Evolutionary conservation across 1,284 basidiomycete genomes (phyloP).

Genomic region (Cryptococcus sp.): DNA sequence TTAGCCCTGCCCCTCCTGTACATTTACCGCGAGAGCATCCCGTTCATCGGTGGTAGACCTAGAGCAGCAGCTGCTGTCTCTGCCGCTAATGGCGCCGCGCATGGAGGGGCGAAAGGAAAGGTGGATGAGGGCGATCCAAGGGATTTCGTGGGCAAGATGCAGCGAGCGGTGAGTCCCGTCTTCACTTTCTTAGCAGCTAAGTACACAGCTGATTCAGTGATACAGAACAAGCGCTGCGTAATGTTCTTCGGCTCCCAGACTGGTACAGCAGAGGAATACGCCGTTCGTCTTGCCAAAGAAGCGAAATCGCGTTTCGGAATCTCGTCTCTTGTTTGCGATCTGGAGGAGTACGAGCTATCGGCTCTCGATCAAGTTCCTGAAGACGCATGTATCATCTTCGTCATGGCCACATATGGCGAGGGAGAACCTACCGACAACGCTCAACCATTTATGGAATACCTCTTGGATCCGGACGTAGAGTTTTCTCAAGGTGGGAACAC

Average conservation of each 20-base stretch:
- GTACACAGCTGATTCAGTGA: background rate
- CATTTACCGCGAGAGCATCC: constrained; percentile 47
- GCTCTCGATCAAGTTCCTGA: constrained; percentile 88
- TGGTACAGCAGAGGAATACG: constrained; percentile 94
- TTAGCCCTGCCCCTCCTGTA: constrained; percentile 47
- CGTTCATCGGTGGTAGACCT: constrained; percentile 44
- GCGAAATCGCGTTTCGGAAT: constrained; percentile 91
- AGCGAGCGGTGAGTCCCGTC: constrained; percentile 68
- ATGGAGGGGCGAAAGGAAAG: constrained; percentile 30
- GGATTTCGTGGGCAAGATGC: constrained; percentile 89
- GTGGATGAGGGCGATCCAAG: constrained; percentile 76
- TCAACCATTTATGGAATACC: constrained; percentile 89
- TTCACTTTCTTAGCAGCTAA: background rate
- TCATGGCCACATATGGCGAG: constrained; percentile 98
- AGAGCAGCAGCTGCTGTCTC: constrained; percentile 1
- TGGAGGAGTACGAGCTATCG: constrained; percentile 96
- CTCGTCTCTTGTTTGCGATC: constrained; percentile 89
- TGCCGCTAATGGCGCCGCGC: background rate
- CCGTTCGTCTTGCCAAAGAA: constrained; percentile 88
- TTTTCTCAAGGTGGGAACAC: constrained; percentile 68
- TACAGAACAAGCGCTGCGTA: constrained; percentile 86
- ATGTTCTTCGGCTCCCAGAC: constrained; percentile 98
- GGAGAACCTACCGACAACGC: constrained; percentile 99
- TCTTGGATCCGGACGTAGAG: constrained; percentile 80
- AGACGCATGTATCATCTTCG: constrained; percentile 78